These are phyloP conservation scores for Podospora australis DNA, from an alignment of 495 filamentous ascomycete species.

Conservation along the genomic window DNA sequence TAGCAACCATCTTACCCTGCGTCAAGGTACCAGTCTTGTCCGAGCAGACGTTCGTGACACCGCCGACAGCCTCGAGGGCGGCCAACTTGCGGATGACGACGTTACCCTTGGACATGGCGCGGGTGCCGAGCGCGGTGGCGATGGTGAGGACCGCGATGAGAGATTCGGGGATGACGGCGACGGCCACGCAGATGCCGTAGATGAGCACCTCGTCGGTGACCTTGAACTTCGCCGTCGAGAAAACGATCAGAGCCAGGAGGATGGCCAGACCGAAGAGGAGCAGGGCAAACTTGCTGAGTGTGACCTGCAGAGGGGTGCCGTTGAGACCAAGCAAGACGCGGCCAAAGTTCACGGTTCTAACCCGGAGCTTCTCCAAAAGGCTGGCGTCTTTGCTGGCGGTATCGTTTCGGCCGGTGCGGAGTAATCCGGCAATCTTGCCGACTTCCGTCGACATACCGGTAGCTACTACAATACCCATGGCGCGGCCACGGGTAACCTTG, in stretches of 20 bases:
- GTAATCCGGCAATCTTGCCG: slow-evolving; percentile 66
- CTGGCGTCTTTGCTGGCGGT: slow-evolving; percentile 48
- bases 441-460: slow-evolving; percentile 81
- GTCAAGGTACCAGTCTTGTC: slow-evolving; percentile 85
- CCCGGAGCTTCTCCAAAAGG: not conserved
- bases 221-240: slow-evolving; percentile 66
- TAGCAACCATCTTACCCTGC: slow-evolving; percentile 66
- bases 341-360: slow-evolving; percentile 11
- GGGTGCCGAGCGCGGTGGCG: slow-evolving; percentile 70
- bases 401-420: slow-evolving; percentile 46
- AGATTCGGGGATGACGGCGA: slow-evolving; percentile 65
- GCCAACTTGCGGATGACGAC: slow-evolving; percentile 70
- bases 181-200: slow-evolving; percentile 69
- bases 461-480: slow-evolving; percentile 53
- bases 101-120: slow-evolving; percentile 66
- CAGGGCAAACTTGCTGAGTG: slow-evolving; percentile 69
- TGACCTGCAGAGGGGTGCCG: slow-evolving; percentile 72
- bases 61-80: slow-evolving; percentile 75
- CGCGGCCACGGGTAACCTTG: slow-evolving; percentile 60
- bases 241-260: slow-evolving; percentile 70
- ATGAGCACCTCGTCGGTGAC: slow-evolving; percentile 68
- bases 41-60: slow-evolving; percentile 82
- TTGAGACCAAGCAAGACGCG: slow-evolving; percentile 52
- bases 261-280: slow-evolving; percentile 68
- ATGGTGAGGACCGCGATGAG: slow-evolving; percentile 66